Conservation (phyloP, 129 eudicot species). For the Chrysanthemum lavandulifolium region DNA sequence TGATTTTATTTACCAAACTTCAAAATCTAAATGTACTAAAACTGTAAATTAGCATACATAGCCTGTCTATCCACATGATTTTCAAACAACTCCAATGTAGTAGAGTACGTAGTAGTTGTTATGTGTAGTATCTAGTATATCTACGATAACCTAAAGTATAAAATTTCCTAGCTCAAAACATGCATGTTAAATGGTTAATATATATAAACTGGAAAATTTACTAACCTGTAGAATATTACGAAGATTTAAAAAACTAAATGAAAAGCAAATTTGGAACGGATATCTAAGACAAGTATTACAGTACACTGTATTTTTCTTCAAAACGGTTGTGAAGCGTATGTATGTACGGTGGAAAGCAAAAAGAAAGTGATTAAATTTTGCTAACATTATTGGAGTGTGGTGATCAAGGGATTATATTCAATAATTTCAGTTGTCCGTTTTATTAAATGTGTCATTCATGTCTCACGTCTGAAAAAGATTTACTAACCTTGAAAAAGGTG, state of each 20-base stretch:
- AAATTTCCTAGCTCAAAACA: too few relatives aligned
- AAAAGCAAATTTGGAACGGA: too few relatives aligned
- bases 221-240: too few relatives aligned
- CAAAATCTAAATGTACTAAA: background rate
- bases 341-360: constrained; percentile 18
- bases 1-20: background rate
- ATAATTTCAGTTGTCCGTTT: background rate
- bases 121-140: too few relatives aligned
- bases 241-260: too few relatives aligned
- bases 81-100: constrained; percentile 6
- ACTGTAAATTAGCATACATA: background rate
- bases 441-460: constrained; percentile 2
- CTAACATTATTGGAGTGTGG: constrained; percentile 26
- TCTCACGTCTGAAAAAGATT: background rate
- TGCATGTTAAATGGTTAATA: too few relatives aligned
- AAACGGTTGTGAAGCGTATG: background rate
- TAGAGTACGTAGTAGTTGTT: too few relatives aligned
- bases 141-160: too few relatives aligned
- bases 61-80: background rate
- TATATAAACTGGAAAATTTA: too few relatives aligned
- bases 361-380: constrained; percentile 8
- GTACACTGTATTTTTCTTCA: too few relatives aligned
- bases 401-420: constrained; percentile 26
- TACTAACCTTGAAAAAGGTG: background rate
- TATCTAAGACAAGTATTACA: too few relatives aligned